These are phyloP conservation scores for Knoxdaviesia proteae DNA, from an alignment of 2,329 filamentous ascomycete genomes.

Conservation along the genomic window DNA sequence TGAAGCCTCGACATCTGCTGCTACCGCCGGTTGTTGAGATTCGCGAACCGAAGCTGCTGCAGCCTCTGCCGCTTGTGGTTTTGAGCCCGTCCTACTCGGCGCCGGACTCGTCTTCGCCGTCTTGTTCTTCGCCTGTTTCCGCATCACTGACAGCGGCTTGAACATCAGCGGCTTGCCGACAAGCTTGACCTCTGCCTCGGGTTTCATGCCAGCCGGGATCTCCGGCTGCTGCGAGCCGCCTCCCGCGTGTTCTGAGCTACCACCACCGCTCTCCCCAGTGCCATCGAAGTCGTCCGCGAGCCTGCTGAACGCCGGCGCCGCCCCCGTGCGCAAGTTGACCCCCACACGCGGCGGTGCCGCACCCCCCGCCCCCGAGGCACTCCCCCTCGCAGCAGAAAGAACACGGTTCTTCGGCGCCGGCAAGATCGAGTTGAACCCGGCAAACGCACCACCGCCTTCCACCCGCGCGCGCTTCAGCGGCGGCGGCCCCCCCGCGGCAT, in stretches of 20 bases:
- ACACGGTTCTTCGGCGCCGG: conserved; percentile 55
- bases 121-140: conserved; percentile 53
- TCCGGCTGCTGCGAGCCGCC: conserved; percentile 16
- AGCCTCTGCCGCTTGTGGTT: too few species aligned
- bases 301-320: conserved; percentile 62
- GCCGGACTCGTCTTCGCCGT: conserved; percentile 13
- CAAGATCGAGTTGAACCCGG: conserved; percentile 70
- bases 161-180: conserved; percentile 73
- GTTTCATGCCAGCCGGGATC: conserved; percentile 33
- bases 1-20: too few species aligned
- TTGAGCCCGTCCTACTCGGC: too few species aligned
- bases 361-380: background rate
- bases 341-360: conserved; percentile 14
- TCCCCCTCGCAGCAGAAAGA: conserved; percentile 10
- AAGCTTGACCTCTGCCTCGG: conserved; percentile 43
- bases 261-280: conserved; percentile 7
- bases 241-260: conserved; percentile 13
- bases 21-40: too few species aligned
- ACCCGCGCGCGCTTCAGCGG: conserved; percentile 53
- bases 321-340: conserved; percentile 62
- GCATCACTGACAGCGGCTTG: conserved; percentile 65
- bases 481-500: conserved; percentile 14
- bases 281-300: conserved; percentile 14
- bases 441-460: conserved; percentile 38
- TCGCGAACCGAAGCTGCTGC: too few species aligned